A percentile compares a stretch with the other conserved stretches of the same genome.
phyloP scores from a whole-genome alignment of 176 grass and related monocot species.

The Melocanna baccifera region DNA sequence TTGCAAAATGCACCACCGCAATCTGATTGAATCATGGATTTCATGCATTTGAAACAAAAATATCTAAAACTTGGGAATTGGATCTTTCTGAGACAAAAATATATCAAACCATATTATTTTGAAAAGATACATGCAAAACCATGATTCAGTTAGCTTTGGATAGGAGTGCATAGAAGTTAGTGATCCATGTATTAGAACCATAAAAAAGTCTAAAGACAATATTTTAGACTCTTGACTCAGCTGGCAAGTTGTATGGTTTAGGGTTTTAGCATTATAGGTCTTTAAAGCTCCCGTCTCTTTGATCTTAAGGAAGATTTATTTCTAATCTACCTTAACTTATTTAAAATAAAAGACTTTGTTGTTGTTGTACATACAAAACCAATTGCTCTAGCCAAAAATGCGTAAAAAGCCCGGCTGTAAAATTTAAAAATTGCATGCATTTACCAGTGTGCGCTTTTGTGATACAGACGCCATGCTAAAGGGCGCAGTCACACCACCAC shows the following conservation, averaged over 20 bases:
- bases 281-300: too few relatives aligned
- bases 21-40: neutral
- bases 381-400: neutral
- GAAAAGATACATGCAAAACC: neutral
- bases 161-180: too few relatives aligned
- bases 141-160: too few relatives aligned
- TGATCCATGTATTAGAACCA: too few relatives aligned
- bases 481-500: neutral
- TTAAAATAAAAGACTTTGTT: too few relatives aligned
- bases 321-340: too few relatives aligned
- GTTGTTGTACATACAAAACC: too few relatives aligned
- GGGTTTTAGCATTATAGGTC: too few relatives aligned
- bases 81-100: neutral
- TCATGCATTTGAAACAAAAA: neutral
- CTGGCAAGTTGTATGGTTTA: too few relatives aligned
- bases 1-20: neutral
- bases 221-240: too few relatives aligned
- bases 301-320: too few relatives aligned
- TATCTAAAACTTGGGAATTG: neutral
- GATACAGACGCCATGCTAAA: neutral
- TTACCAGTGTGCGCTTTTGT: neutral
- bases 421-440: neutral
- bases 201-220: too few relatives aligned
- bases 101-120: neutral
- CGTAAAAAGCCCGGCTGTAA: neutral